These are phyloP conservation scores for Physcomitrellopsis africana DNA, from an alignment of 225 moss, liverwort and hornwort species.

Conservation along the genomic window DNA sequence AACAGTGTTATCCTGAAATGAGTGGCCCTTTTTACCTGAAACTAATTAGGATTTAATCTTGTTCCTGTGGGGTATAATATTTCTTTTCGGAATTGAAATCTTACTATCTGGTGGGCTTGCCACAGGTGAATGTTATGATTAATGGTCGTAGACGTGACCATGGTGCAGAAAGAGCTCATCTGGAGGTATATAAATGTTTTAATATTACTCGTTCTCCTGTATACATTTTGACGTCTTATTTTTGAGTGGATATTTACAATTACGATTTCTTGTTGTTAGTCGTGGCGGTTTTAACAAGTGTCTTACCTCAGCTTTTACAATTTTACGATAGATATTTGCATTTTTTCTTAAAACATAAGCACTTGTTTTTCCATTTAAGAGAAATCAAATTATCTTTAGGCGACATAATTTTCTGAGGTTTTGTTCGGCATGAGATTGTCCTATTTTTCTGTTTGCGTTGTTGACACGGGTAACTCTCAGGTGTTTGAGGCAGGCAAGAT, in stretches of 20 bases:
- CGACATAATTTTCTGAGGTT: too few relatives aligned
- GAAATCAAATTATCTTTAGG: too few relatives aligned
- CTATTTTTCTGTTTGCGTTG: not conserved
- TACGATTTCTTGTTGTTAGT: constrained; percentile 4
- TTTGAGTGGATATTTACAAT: constrained; percentile 6
- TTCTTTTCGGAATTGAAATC: not conserved
- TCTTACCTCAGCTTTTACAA: constrained; percentile 14
- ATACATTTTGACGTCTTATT: too few relatives aligned
- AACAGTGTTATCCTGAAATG: not conserved
- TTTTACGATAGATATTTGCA: too few relatives aligned
- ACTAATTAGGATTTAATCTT: not conserved
- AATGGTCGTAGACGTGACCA: constrained; percentile 97
- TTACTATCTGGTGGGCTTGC: constrained; percentile 26
- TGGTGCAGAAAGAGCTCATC: constrained; percentile 96
- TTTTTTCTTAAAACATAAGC: constrained; percentile 1
- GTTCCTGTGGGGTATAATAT: not conserved
- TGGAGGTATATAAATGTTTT: constrained; percentile 57
- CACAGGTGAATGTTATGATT: constrained; percentile 91
- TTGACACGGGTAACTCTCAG: constrained; percentile 52
- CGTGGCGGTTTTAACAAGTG: constrained; percentile 9
- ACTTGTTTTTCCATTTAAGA: not conserved
- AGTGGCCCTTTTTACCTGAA: not conserved
- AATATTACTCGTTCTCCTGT: constrained; percentile 13
- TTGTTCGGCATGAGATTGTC: too few relatives aligned
- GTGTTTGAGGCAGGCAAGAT: constrained; percentile 73